Evolutionary conservation across 2,329 filamentous ascomycete species (phyloP).

Genomic region (Rhynchosporium graminicola): DNA sequence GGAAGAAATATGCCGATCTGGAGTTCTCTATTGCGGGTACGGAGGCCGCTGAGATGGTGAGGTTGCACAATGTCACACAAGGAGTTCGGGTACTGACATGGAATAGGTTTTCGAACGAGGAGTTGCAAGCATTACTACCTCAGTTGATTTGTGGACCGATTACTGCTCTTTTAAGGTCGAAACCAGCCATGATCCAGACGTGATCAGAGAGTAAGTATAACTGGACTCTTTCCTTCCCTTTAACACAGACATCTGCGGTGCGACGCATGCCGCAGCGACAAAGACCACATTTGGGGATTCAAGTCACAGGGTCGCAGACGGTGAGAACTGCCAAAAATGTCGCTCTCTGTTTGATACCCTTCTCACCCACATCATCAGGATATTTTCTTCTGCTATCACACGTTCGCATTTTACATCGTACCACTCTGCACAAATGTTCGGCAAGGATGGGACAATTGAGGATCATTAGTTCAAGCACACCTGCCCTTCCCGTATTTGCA

Average conservation of each 20-base stretch:
- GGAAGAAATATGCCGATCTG: slow-evolving; percentile 98
- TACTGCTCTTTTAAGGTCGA: slow-evolving; percentile 99
- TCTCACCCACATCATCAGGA: slow-evolving; percentile 68
- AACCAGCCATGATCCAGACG: slow-evolving; percentile 88
- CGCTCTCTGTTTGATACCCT: slow-evolving; percentile 56
- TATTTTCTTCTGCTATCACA: slow-evolving; percentile 53
- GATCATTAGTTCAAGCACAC: slow-evolving; percentile 53
- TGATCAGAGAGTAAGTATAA: slow-evolving; percentile 99
- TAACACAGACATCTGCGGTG: slow-evolving; percentile 53
- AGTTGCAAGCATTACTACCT: slow-evolving; percentile 87
- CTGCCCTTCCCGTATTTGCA: slow-evolving; percentile 63
- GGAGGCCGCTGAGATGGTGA: slow-evolving; percentile 94
- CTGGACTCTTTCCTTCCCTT: slow-evolving; percentile 64
- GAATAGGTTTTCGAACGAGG: slow-evolving; percentile 88
- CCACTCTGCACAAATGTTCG: slow-evolving; percentile 42
- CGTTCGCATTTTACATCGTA: slow-evolving; percentile 46
- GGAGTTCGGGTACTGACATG: slow-evolving; percentile 33
- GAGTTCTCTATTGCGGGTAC: slow-evolving; percentile 97
- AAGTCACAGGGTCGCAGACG: slow-evolving; percentile 52
- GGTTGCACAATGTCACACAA: slow-evolving; percentile 33
- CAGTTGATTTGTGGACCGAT: slow-evolving; percentile 94
- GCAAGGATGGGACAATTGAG: slow-evolving; percentile 49
- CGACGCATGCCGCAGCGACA: slow-evolving; percentile 35
- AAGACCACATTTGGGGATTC: slow-evolving; percentile 37
- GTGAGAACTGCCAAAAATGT: slow-evolving; percentile 72